These are phyloP conservation scores for Dendrocalamus sinicus DNA, from an alignment of 176 grass and related monocot species.

Conservation along the genomic window DNA sequence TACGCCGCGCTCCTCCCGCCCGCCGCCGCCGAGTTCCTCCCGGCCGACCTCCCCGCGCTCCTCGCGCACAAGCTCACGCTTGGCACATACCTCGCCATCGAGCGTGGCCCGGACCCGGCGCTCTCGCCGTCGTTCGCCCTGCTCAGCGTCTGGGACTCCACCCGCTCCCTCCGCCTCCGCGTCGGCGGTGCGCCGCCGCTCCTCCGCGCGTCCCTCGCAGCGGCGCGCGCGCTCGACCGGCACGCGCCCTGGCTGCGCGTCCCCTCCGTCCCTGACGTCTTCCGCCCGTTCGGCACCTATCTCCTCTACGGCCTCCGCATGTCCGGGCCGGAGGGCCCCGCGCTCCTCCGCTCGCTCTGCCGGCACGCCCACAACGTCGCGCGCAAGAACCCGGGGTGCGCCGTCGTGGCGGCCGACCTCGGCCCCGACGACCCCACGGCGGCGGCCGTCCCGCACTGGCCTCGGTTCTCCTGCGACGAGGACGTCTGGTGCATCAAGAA, in stretches of 20 bases:
- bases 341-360: constrained; percentile 59
- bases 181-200: constrained; percentile 46
- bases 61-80: constrained; percentile 71
- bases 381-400: constrained; percentile 50
- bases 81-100: constrained; percentile 69
- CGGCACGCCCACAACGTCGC: constrained; percentile 70
- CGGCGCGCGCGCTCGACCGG: constrained; percentile 60
- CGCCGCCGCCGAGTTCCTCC: constrained; percentile 59
- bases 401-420: constrained; percentile 68
- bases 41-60: constrained; percentile 64
- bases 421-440: constrained; percentile 48
- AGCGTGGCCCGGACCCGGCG: constrained; percentile 21
- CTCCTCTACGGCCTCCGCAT: constrained; percentile 76
- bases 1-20: constrained; percentile 55
- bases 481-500: constrained; percentile 79
- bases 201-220: constrained; percentile 53
- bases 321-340: constrained; percentile 51
- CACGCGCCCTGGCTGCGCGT: constrained; percentile 61
- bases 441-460: constrained; percentile 67
- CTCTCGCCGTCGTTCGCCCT: constrained; percentile 58
- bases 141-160: constrained; percentile 73
- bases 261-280: constrained; percentile 70
- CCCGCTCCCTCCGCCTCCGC: constrained; percentile 61
- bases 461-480: constrained; percentile 60
- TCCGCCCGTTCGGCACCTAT: constrained; percentile 71